Conservation (phyloP, 164 flowering plant species). For the Sextonia rubra region DNA sequence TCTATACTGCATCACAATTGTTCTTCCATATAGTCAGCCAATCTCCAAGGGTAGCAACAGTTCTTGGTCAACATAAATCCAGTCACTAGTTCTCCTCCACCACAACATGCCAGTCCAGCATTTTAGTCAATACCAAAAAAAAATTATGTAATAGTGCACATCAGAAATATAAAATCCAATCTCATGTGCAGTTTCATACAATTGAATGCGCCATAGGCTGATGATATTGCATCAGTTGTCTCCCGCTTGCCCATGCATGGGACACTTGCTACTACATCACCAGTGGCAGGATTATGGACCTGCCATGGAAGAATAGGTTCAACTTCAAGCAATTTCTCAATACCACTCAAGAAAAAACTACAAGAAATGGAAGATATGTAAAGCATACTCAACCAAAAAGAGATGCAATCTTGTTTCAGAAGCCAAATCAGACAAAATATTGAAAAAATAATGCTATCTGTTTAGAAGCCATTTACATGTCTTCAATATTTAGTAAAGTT, state of each 20-base stretch:
- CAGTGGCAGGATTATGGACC: slow-evolving; percentile 91
- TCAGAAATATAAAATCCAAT: neutral
- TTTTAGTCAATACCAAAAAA: neutral
- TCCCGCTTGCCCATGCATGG: slow-evolving; percentile 86
- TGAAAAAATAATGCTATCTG: too few relatives aligned
- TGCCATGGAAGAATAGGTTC: slow-evolving; percentile 27
- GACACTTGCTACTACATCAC: slow-evolving; percentile 67
- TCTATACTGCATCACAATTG: too few relatives aligned
- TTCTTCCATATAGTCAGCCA: too few relatives aligned
- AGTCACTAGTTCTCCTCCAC: too few relatives aligned
- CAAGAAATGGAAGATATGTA: too few relatives aligned
- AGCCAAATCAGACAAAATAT: too few relatives aligned
- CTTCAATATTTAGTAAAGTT: too few relatives aligned
- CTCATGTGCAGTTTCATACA: slow-evolving; percentile 39
- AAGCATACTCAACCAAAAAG: too few relatives aligned
- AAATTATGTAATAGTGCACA: neutral
- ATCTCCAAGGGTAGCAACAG: too few relatives aligned
- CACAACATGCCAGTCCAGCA: neutral
- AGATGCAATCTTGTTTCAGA: too few relatives aligned
- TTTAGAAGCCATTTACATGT: too few relatives aligned
- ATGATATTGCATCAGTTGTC: slow-evolving; percentile 86
- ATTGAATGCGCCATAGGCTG: slow-evolving; percentile 66
- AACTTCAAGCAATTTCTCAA: slow-evolving; percentile 1
- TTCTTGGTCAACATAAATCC: too few relatives aligned
- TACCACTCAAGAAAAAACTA: neutral